These are phyloP conservation scores for Cyclostephanos invisitatus DNA, from an alignment of 108 stramenopile genomes.

Conservation along the genomic window DNA sequence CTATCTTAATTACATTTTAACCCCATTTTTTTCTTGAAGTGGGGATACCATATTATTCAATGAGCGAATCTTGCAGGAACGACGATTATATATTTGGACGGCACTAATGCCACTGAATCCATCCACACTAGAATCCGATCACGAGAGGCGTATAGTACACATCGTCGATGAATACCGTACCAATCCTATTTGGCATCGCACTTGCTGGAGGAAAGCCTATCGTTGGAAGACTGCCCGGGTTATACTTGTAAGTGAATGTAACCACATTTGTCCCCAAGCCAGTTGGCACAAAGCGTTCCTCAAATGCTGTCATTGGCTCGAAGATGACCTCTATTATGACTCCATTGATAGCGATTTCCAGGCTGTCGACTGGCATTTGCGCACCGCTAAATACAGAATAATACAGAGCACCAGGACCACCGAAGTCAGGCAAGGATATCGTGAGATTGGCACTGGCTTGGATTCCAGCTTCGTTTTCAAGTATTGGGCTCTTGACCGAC, in stretches of 20 bases:
- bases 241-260: background rate
- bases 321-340: background rate
- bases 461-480: slow-evolving; percentile 4
- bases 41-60: too few species aligned
- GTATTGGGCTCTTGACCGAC: background rate
- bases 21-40: too few species aligned
- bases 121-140: too few species aligned
- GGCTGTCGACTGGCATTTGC: background rate
- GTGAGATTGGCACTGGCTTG: slow-evolving; percentile 1
- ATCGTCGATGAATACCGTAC: slow-evolving; percentile 1
- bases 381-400: background rate
- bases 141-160: background rate
- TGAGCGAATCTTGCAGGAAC: too few species aligned
- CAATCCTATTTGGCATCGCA: background rate
- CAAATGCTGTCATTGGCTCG: background rate
- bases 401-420: background rate
- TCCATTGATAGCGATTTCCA: background rate
- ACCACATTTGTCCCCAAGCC: background rate
- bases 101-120: too few species aligned
- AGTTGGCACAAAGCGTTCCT: background rate
- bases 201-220: background rate
- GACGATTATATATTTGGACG: too few species aligned
- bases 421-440: background rate
- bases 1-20: too few species aligned
- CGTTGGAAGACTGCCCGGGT: background rate